Base-by-base conservation (phyloP, 2,329 filamentous ascomycete species). In the Thelonectria discophora region DNA sequence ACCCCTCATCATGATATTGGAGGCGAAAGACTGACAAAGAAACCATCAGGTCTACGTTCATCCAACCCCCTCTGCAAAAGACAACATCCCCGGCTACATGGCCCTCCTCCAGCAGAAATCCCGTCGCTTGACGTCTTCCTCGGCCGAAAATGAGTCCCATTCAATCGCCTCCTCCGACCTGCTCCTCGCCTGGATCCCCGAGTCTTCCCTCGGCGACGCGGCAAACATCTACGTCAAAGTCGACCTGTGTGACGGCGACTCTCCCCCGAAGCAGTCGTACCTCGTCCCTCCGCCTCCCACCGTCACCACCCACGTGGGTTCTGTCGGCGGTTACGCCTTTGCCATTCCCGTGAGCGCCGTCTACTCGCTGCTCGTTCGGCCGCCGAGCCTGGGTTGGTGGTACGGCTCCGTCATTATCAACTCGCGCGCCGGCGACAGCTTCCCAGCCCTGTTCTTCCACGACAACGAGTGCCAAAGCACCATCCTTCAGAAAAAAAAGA, bases 381-480 rank as follows among this genome's bases (percentile, higher is more conserved):
- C 94, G 3, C 96, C 95, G 5, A 97, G 93, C 75, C 79, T 97
- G 8, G 96, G 95, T 15, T 99, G 95, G 96, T 99, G 95, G 95
- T 97, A 96, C 75, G 95, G 95, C 34, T 97, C 93, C 65, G 79
- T 99, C 27, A 90, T 99, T 59, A 92, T 99, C 80, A 99, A 99
- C 75, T 93, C 92, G 1, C 84, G 91, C 12, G 88, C 90, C 1
- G 96, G 96, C 3, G 94, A 98, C 74, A 95, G 92, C 74, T 97
- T 98, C 69, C 95, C 95, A 0, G 93, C 95, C 0, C 81, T 99
- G 1, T 99, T 99, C 80, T 99, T 99, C 79, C 95, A 99, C 75
- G 95, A 99, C 73, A 93, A 89, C 65, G 95, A 99, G 80, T 99
- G 95, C 73, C 91, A 97, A 78, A 96, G 91, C 55, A 99, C 95